Base-by-base conservation (phyloP, 1,284 basidiomycete species). In the Ustilago vetiveriae region DNA sequence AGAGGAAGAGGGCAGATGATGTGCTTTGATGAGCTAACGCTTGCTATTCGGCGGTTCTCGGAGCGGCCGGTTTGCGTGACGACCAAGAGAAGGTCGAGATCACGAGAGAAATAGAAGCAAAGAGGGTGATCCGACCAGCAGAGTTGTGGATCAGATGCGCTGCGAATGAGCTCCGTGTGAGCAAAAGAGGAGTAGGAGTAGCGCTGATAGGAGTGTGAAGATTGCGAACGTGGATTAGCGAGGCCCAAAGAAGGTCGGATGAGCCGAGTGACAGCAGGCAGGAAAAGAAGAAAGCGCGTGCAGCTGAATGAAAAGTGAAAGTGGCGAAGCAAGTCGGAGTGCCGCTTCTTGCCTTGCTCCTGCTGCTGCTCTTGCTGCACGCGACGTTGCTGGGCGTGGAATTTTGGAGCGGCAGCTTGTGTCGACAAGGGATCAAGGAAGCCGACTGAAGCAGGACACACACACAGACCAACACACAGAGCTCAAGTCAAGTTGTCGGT, bases 271-370 rank as follows among this genome's bases (percentile, higher is more conserved):
- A 35, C 33, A 35, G 16, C 11, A 10, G 29, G 14, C 29, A 30
- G 29, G 29, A 10, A 35, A n/a, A 16, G 36, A 38, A 44, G 17
- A 49, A 49, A 24, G 16, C 33, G 16, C 33, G 33, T 35, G 33
- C 33, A 35, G 11, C 10, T n/a, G n/a, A n/a, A n/a, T n/a, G n/a
- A n/a, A n/a, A n/a, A n/a, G n/a, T n/a, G n/a, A n/a, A n/a, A n/a
- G n/a, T n/a, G n/a, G n/a, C n/a, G n/a, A n/a, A 35, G n/a, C 10
- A 35, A 4, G 33, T 10, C 16, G 11, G 16, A 35, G 33, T n/a
- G n/a, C n/a, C n/a, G n/a, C n/a, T n/a, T n/a, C n/a, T n/a, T n/a
- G n/a, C n/a, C n/a, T n/a, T n/a, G n/a, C n/a, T n/a, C n/a, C n/a
- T n/a, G n/a, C n/a, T n/a, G n/a, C n/a, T n/a, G n/a, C n/a, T 6